A percentile compares a stretch with the other conserved stretches of the same genome.
Evolutionary conservation across 2,329 filamentous ascomycete genomes (phyloP).

Genomic region (Fusarium globosum): DNA sequence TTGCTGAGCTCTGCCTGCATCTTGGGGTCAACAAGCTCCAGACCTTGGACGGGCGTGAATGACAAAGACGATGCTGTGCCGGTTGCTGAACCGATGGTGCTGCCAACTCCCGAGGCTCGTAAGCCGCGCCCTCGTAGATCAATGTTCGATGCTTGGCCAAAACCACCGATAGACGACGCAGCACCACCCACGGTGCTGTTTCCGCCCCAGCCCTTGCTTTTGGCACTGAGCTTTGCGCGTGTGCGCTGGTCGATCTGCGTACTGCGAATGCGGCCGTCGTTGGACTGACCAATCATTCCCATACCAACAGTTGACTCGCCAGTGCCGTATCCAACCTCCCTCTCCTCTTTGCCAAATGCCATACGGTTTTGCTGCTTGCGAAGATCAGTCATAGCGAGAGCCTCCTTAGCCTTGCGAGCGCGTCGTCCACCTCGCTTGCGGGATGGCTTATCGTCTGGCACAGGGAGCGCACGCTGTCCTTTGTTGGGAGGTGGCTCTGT

Average conservation of each 20-base stretch:
- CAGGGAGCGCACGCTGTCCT: conserved; percentile 85
- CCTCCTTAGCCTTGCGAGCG: conserved; percentile 95
- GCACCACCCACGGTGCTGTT: conserved; percentile 73
- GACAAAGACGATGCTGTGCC: conserved; percentile 89
- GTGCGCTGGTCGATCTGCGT: conserved; percentile 94
- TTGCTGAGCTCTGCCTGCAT: conserved; percentile 86
- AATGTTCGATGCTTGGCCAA: conserved; percentile 74
- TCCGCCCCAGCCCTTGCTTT: conserved; percentile 94
- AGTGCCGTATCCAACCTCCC: conserved; percentile 88
- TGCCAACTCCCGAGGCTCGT: conserved; percentile 83
- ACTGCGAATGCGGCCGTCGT: conserved; percentile 88
- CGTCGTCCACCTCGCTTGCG: conserved; percentile 91
- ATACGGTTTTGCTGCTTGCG: conserved; percentile 96
- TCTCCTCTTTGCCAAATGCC: conserved; percentile 95
- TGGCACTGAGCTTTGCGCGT: conserved; percentile 90
- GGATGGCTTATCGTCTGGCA: conserved; percentile 94
- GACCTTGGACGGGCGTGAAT: conserved; percentile 93
- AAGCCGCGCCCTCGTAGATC: conserved; percentile 83
- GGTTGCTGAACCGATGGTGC: conserved; percentile 66
- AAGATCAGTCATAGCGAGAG: conserved; percentile 95
- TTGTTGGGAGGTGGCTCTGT: conserved; percentile 93
- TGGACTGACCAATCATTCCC: conserved; percentile 92
- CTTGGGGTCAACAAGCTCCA: conserved; percentile 96
- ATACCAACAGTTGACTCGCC: conserved; percentile 88
- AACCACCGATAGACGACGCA: conserved; percentile 84